Evolutionary conservation across 768 basidiomycete species (phyloP), one percentile per base, ranked within the genome.

Genomic region (Kwoniella mangroviensis): DNA sequence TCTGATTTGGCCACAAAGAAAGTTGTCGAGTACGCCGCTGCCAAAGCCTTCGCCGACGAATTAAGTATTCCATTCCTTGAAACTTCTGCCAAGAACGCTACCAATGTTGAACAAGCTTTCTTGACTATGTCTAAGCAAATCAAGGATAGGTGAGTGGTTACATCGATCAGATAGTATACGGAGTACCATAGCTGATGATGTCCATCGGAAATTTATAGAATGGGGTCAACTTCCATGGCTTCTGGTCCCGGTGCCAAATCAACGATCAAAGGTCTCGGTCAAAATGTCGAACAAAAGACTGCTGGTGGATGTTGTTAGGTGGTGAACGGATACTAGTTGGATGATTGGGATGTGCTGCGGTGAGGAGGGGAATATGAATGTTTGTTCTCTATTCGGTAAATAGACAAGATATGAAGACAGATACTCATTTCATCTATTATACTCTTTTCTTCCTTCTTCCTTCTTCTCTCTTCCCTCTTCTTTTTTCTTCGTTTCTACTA

Each of bases 61-160:
- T 88, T 99, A 22, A 93, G 92, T 52, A 89, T 99, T 83, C 91
- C 88, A 80, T 99, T 97, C 84, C 92, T 98, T 88, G 97, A 98
- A 86, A 99, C 97, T 17, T 94, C 93, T 11, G 97, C 97, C 53
- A 98, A 98, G 86, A 88, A 91, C 64, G 98, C 97, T 82, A 94
- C 95, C 58, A 94, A 94, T 69, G 97, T 99, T 43, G 97, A 99
- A 85, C 94, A 98, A 74, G 96, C 96, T 17, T 99, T 99, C 88
- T 97, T 98, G 85, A 92, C 92, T 11, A 88, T 98, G 72, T 94
- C 96, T 26, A 90, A 94, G 94, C 95, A 76, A 70, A 82, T 82
- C 79, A 82, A 82, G 73, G 81, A 82, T 69, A 72, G 82, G 82
- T 82, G 60, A 73, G 81, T 75, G 0, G 6, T 34, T 6, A 34